Evolutionary conservation across 257 asterid genomes (phyloP), one percentile per base, ranked within the genome.

Genomic region (Solanum raphanifolium): DNA sequence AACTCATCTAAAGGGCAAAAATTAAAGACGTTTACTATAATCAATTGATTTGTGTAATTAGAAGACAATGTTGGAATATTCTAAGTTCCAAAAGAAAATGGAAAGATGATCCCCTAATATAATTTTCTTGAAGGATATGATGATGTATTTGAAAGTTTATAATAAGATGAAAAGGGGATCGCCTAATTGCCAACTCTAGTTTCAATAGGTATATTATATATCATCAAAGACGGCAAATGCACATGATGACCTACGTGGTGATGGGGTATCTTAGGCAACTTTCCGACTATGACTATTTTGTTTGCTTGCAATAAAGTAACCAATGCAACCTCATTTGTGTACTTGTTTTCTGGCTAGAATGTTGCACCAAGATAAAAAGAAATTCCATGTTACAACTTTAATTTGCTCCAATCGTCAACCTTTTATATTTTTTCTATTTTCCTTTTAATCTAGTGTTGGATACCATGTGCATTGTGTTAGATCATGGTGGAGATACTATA

Each of bases 161-260:
- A 15, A 16, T 55, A 55, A 18, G 65, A 55, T 18, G 85, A 79
- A 79, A 79, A 46, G 38, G 85, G 60, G 3, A 25, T 81, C 16
- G 27, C 84, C 84, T 79, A 48, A 79, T 43, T 43, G 84, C 39
- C 66, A 43, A 43, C 38, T 46, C 39, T 79, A 4, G 39, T 16
- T 9, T 43, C 66, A 43, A 43, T 43, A n/a, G 27, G 21, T 78
- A 39, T 78, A 81, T 29, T 46, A 41, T 41, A 41, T 41, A 81
- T 81, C 68, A 81, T 29, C 32, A 68, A 60, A 85, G 81, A 66
- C 66, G 66, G 85, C 82, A 85, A 85, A 85, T 68, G 87, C 87
- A 85, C 87, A 85, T 85, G 87, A 39, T 66, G 21, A 68, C 41
- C 79, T 66, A 85, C 82, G 87, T 85, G 81, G 13, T 12, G 27